phyloP scores from a whole-genome alignment of 73 alveolate species.

The Effrenium voratum region DNA sequence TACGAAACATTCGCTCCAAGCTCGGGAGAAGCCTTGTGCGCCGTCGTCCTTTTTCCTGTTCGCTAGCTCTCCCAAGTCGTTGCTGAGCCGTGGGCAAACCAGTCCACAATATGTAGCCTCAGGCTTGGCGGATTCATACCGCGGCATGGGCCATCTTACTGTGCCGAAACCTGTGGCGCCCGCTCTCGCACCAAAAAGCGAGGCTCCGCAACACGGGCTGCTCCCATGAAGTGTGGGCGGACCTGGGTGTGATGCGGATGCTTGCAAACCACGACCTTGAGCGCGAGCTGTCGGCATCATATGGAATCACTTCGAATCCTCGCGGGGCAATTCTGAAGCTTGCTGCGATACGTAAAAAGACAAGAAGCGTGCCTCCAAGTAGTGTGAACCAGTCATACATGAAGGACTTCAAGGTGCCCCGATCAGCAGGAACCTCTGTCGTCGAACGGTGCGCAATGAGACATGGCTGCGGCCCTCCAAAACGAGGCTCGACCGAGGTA shows the following conservation, averaged over 20 bases:
- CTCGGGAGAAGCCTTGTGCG: too few relatives aligned
- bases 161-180: background rate
- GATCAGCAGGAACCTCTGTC: constrained; percentile 56
- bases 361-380: constrained; percentile 35
- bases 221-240: constrained; percentile 80
- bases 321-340: background rate
- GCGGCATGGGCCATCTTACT: background rate
- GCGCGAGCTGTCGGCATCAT: constrained; percentile 24
- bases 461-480: background rate
- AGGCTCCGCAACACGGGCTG: constrained; percentile 56
- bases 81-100: constrained; percentile 2
- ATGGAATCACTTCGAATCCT: constrained; percentile 77
- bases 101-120: constrained; percentile 84
- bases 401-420: constrained; percentile 62
- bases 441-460: background rate
- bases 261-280: background rate
- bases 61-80: background rate
- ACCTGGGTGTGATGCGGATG: constrained; percentile 9
- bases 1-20: background rate
- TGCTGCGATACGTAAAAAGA: background rate
- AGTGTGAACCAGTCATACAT: constrained; percentile 81
- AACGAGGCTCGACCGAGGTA: background rate
- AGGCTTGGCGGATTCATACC: background rate
- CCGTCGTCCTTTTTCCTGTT: too few relatives aligned
- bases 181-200: constrained; percentile 63